A percentile compares a stretch with the other conserved stretches of the same genome.
Conservation (phyloP, 148 eudicot species). For the Fagopyrum homotropicum region DNA sequence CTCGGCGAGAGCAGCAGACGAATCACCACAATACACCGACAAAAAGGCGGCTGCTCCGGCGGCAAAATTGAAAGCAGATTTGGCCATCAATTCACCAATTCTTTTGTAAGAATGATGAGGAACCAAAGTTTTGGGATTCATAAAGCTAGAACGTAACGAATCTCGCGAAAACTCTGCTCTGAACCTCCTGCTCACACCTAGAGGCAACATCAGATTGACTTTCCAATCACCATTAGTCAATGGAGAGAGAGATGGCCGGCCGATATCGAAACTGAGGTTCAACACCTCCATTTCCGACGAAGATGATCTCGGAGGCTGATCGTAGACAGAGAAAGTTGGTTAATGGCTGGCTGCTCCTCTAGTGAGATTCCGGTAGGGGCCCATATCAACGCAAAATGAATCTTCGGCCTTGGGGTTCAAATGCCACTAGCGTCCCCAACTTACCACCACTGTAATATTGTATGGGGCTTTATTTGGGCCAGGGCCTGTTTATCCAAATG, state of each 20-base stretch:
- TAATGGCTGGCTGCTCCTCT: not conserved
- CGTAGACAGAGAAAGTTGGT: not conserved
- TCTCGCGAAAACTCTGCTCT: not conserved
- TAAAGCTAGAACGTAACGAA: not conserved
- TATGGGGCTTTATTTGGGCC: too few relatives aligned
- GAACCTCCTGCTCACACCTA: not conserved
- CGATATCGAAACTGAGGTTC: not conserved
- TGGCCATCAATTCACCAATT: conserved; percentile 25
- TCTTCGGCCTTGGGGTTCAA: not conserved
- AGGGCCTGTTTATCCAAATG: too few relatives aligned
- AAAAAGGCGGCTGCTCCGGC: conserved; percentile 43
- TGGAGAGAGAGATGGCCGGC: not conserved
- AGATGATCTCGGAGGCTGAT: too few relatives aligned
- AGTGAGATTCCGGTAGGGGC: not conserved
- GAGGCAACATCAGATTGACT: not conserved
- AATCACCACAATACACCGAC: conserved; percentile 32
- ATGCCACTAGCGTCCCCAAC: not conserved
- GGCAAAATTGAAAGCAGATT: conserved; percentile 44
- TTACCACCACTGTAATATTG: not conserved
- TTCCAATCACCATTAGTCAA: not conserved
- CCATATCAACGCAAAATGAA: not conserved
- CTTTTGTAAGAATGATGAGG: not conserved
- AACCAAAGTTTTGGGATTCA: not conserved
- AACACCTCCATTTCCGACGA: not conserved
- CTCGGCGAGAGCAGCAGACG: conserved; percentile 64